Conservation (phyloP, 768 basidiomycete species). For the Neoboletus subvelutipes region DNA sequence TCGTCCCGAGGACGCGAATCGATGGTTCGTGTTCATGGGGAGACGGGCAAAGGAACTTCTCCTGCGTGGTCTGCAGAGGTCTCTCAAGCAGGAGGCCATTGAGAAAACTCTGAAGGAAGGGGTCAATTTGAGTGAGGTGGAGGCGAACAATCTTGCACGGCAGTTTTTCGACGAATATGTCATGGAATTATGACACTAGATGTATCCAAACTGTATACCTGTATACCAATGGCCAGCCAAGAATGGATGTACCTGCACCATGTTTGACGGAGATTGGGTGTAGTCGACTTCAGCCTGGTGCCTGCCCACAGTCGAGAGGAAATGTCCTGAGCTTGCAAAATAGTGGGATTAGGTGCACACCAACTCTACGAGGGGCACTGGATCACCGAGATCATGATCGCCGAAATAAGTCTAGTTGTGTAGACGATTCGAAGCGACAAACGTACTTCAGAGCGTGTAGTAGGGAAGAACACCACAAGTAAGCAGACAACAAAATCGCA, state of each 20-base stretch:
- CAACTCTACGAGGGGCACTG: not conserved
- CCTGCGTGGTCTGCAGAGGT: conserved; percentile 1
- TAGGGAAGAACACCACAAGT: not conserved
- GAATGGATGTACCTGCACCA: not conserved
- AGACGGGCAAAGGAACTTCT: conserved; percentile 17
- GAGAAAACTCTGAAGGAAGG: conserved; percentile 13
- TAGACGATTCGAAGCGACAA: conserved; percentile 5
- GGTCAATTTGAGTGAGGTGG: conserved; percentile 1
- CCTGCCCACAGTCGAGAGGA: not conserved
- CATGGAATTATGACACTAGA: conserved; percentile 4
- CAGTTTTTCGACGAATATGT: conserved; percentile 15
- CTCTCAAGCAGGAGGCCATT: conserved; percentile 13
- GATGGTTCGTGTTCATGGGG: conserved; percentile 21
- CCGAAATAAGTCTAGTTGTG: not conserved
- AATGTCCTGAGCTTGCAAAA: not conserved
- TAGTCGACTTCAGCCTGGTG: not conserved
- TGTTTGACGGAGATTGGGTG: not conserved
- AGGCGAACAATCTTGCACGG: conserved; percentile 7
- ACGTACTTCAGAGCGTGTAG: conserved; percentile 5
- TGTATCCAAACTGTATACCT: not conserved
- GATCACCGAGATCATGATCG: not conserved
- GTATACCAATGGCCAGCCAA: not conserved
- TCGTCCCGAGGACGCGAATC: conserved; percentile 5
- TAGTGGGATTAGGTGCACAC: not conserved
- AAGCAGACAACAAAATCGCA: conserved; percentile 21